Evolutionary conservation across 192 early-diverging fungal genomes (phyloP).

Genomic region (Phlyctochytrium planicorne): DNA sequence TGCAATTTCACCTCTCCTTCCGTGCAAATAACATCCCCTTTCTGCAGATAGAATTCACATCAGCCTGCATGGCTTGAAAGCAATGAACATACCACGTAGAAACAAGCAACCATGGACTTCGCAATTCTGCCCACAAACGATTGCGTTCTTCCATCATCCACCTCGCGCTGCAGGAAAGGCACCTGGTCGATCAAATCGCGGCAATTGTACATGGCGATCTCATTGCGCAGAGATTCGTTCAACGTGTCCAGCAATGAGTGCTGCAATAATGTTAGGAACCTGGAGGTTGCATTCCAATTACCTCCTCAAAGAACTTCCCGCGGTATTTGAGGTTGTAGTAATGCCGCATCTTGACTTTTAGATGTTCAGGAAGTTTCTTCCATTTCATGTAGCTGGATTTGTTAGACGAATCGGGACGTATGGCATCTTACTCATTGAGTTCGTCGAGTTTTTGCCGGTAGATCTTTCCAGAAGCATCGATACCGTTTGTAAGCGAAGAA

Average conservation of each 20-base stretch:
- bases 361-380: constrained; percentile 16
- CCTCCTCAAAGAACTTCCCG: constrained; percentile 34
- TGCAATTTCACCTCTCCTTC: constrained; percentile 22
- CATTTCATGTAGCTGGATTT: constrained; percentile 33
- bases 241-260: constrained; percentile 7
- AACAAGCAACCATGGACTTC: constrained; percentile 17
- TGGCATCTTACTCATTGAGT: constrained; percentile 16
- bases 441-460: constrained; percentile 38
- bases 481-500: constrained; percentile 18
- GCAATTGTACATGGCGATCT: constrained; percentile 27
- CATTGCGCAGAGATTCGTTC: constrained; percentile 26
- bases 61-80: no score
- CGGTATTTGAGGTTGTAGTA: constrained; percentile 32
- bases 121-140: constrained; percentile 15
- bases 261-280: not conserved
- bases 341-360: constrained; percentile 9
- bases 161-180: constrained; percentile 24
- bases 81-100: constrained; percentile 19
- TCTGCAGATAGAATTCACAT: no score
- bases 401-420: no score
- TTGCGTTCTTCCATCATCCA: constrained; percentile 24
- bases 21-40: constrained; percentile 26
- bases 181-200: constrained; percentile 28
- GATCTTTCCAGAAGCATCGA: constrained; percentile 19
- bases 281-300: not conserved